Evolutionary conservation across 2,329 filamentous ascomycete species (phyloP).

Genomic region (Helicocarpus griseus): DNA sequence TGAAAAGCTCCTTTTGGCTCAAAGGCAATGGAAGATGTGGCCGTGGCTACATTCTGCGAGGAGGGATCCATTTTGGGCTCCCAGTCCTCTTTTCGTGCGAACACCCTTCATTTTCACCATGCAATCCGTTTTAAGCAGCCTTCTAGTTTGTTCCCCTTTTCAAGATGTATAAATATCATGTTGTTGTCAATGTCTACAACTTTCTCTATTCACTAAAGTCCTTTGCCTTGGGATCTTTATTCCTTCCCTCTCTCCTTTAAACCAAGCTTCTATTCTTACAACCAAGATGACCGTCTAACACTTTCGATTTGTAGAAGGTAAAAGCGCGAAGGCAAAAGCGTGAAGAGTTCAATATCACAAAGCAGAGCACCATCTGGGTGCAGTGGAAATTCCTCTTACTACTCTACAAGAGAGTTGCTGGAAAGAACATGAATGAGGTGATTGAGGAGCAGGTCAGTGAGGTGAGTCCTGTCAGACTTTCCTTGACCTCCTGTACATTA

Average conservation of each 20-base stretch:
- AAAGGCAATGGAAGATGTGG: neutral
- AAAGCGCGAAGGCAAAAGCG: neutral
- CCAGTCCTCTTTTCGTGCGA: neutral
- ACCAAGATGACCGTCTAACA: neutral
- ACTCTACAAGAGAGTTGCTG: conserved; percentile 4
- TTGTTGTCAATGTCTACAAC: neutral
- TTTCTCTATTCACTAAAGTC: neutral
- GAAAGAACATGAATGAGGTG: conserved; percentile 6
- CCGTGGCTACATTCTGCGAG: neutral
- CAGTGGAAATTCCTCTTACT: neutral
- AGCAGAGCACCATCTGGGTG: neutral
- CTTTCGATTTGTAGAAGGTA: neutral
- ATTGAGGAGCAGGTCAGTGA: conserved; percentile 6
- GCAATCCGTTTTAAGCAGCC: neutral
- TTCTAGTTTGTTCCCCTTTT: neutral
- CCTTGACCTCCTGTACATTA: neutral
- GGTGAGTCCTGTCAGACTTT: neutral
- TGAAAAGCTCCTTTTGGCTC: conserved; percentile 1
- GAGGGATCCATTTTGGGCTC: neutral
- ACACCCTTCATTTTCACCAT: no score
- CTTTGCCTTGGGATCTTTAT: neutral
- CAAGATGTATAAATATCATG: conserved; percentile 1
- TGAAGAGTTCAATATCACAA: neutral
- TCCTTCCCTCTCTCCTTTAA: neutral
- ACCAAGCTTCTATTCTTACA: neutral